Base-by-base conservation (phyloP, 495 filamentous ascomycete genomes). In the Penicillium angulare region DNA sequence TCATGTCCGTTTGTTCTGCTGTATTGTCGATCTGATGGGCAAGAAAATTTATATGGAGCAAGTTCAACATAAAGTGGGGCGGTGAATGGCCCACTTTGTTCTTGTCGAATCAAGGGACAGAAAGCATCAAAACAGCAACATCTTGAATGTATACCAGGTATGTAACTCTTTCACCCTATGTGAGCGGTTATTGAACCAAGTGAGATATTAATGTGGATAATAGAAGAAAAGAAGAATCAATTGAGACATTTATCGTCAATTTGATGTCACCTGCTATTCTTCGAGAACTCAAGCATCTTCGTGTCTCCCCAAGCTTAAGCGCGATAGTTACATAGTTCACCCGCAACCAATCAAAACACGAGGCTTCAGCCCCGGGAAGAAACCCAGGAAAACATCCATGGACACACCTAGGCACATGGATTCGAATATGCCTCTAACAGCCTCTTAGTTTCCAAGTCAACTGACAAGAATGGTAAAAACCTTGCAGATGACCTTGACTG, bases 11-110 rank as follows among this genome's bases (percentile, higher is more conserved):
- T n/a, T n/a, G n/a, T n/a, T n/a, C n/a, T n/a, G n/a, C n/a, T n/a
- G n/a, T n/a, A n/a, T n/a, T n/a, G n/a, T n/a, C 13, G 17, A 5
- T 22, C 16, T 39, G 13, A 20, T 9, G 36, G 13, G 21, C 18
- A 9, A 26, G 29, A 50, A 50, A 50, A 43, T 35, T 43, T 34
- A 32, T 39, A 44, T 34, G 40, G 23, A 52, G 31, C 29, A 21
- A 23, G 8, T 24, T 18, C 16, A 26, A n/a, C n/a, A n/a, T n/a
- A n/a, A n/a, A 38, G 49, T 44, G 49, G 40, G 49, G 53, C 24
- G 48, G 40, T 44, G 42, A 44, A 46, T 46, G 29, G 9, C 34
- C 26, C 29, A 45, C 29, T 18, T 29, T 5, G 26, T 29, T 10
- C 26, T 5, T n/a, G 22, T 10, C 22, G 40, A 23, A 43, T 27